Percentiles rank a stretch among this genome's conserved stretches.
Conservation (phyloP, 176 grass and related monocot genomes). For the Triticum aestivum region IWGSC_CS_RefSeq_v2.1 NC_057800.1:647969057-647969556, state of each 20-base stretch:
- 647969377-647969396: not conserved
- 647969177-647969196: slow-evolving; percentile 4
- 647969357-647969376: slow-evolving; percentile 20
- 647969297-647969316: slow-evolving; percentile 11
- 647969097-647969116: slow-evolving; percentile 61
- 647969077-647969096: not conserved
- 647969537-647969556: not conserved
- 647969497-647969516: slow-evolving; percentile 45
- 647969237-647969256: not conserved
- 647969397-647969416: not conserved
- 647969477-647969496: slow-evolving; percentile 62
- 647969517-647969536: slow-evolving; percentile 24
- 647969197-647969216: slow-evolving; percentile 31
- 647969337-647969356: slow-evolving; percentile 24
- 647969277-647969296: slow-evolving; percentile 23
- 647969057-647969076: not conserved
- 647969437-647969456: slow-evolving; percentile 1
- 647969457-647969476: slow-evolving; percentile 25
- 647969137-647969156: slow-evolving; percentile 37
- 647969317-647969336: slow-evolving; percentile 8
- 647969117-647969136: slow-evolving; percentile 41
- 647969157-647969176: not conserved
- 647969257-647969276: slow-evolving; percentile 46
- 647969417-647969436: slow-evolving; percentile 1
- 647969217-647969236: slow-evolving; percentile 41